Conservation (phyloP, 768 basidiomycete genomes). For the Hortiboletus flavorubellus region DNA sequence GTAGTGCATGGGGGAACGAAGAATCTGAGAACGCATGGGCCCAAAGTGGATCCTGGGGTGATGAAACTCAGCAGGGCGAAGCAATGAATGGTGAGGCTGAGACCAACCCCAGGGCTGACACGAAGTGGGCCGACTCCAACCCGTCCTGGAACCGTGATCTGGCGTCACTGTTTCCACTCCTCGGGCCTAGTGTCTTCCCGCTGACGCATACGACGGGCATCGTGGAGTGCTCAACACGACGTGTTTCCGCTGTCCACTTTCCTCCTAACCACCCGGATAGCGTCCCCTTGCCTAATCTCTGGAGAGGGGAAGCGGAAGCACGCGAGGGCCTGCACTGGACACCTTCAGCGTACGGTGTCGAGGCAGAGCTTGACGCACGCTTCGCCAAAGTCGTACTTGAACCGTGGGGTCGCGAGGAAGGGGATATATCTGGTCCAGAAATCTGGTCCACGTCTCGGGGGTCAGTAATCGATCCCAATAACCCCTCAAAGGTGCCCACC, state of each 20-base stretch:
- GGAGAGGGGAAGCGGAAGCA: conserved; percentile 5
- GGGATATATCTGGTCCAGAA: conserved; percentile 36
- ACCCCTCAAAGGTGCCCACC: conserved; percentile 8
- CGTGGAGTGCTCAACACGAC: conserved; percentile 62
- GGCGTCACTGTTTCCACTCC: conserved; percentile 34
- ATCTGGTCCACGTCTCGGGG: conserved; percentile 39
- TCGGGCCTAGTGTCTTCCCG: conserved; percentile 58
- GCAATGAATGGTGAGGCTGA: not conserved
- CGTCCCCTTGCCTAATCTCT: not conserved
- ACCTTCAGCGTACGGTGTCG: conserved; percentile 33
- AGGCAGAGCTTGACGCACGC: conserved; percentile 43
- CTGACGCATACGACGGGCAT: conserved; percentile 62
- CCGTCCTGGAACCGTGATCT: conserved; percentile 26
- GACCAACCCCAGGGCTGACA: not conserved
- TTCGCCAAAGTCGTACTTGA: conserved; percentile 51
- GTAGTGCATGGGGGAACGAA: conserved; percentile 12
- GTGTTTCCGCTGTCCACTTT: conserved; percentile 45
- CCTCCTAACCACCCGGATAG: conserved; percentile 31
- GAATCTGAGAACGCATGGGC: conserved; percentile 11
- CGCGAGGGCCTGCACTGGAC: conserved; percentile 6
- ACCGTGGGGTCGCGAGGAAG: conserved; percentile 50
- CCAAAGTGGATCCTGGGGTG: conserved; percentile 2
- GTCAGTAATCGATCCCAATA: conserved; percentile 26
- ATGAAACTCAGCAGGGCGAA: conserved; percentile 7
- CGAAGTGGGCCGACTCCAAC: conserved; percentile 14